Percentiles rank a stretch among this genome's conserved stretches.
phyloP scores from a whole-genome alignment of 2,329 filamentous ascomycete genomes.

The Aureobasidium mangrovei region DNA sequence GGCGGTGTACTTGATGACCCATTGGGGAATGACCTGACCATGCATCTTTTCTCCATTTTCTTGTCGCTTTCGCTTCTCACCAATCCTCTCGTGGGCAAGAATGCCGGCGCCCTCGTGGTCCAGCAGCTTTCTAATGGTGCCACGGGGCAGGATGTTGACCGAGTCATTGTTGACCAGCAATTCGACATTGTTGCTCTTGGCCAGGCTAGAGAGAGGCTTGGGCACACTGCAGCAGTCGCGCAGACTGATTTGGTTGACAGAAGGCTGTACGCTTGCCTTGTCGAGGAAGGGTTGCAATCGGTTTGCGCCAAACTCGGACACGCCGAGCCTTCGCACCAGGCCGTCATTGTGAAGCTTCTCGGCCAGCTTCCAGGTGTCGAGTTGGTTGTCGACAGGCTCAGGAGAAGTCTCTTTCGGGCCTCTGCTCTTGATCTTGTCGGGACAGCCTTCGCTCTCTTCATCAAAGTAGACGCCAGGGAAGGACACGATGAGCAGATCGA shows the following conservation, averaged over 20 bases:
- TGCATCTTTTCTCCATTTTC: slow-evolving; percentile 49
- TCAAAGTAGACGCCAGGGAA: slow-evolving; percentile 93
- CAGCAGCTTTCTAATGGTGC: slow-evolving; percentile 75
- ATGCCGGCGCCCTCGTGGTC: slow-evolving; percentile 68
- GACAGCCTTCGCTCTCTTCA: slow-evolving; percentile 72
- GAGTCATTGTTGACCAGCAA: slow-evolving; percentile 90
- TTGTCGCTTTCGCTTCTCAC: slow-evolving; percentile 34
- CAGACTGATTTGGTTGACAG: slow-evolving; percentile 92
- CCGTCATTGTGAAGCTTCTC: slow-evolving; percentile 66
- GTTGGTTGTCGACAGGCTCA: slow-evolving; percentile 51
- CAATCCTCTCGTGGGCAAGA: slow-evolving; percentile 42
- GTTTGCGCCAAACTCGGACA: slow-evolving; percentile 85
- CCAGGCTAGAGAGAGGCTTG: slow-evolving; percentile 72
- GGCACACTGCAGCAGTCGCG: slow-evolving; percentile 94
- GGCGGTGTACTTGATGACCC: slow-evolving; percentile 96
- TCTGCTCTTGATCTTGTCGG: slow-evolving; percentile 47
- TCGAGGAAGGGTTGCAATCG: slow-evolving; percentile 70
- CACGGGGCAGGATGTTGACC: slow-evolving; percentile 78
- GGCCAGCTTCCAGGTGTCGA: slow-evolving; percentile 59
- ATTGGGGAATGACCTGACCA: slow-evolving; percentile 76
- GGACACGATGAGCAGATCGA: slow-evolving; percentile 85
- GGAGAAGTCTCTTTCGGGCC: slow-evolving; percentile 38
- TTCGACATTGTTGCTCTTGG: slow-evolving; percentile 76
- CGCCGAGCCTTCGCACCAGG: slow-evolving; percentile 64
- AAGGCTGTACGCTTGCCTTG: slow-evolving; percentile 61